These are phyloP conservation scores for Lipomyces yamadae DNA, from an alignment of 805 yeast genomes.

Conservation along the genomic window DNA sequence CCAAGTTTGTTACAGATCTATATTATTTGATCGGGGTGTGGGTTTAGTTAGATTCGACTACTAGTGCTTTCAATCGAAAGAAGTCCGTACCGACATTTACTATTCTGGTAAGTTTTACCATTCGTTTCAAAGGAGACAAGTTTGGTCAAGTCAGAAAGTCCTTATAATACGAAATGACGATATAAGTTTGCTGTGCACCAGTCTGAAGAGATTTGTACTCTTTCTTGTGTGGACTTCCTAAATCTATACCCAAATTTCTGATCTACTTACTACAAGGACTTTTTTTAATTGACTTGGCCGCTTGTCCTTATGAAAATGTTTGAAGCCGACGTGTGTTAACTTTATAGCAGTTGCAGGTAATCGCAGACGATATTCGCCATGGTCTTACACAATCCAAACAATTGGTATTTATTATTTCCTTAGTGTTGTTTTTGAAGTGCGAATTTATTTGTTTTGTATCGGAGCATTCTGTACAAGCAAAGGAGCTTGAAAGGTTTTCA, in stretches of 20 bases:
- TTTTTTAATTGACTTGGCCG: not conserved
- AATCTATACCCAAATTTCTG: slow-evolving; percentile 38
- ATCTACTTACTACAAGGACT: slow-evolving; percentile 13
- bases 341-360: not conserved
- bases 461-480: not conserved
- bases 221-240: slow-evolving; percentile 34
- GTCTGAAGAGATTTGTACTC: slow-evolving; percentile 39
- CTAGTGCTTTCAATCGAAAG: not conserved
- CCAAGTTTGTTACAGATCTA: not conserved
- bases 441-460: not conserved
- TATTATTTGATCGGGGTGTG: not conserved
- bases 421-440: slow-evolving; percentile 10
- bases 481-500: not conserved
- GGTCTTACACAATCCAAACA: slow-evolving; percentile 97
- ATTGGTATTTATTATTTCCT: slow-evolving; percentile 55
- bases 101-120: not conserved
- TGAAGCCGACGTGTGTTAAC: not conserved
- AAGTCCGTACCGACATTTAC: not conserved
- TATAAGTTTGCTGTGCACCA: slow-evolving; percentile 36
- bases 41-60: not conserved
- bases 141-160: not conserved
- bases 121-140: not conserved
- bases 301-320: not conserved
- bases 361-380: slow-evolving; percentile 47
- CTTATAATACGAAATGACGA: slow-evolving; percentile 22